Percentiles rank a stretch among this genome's conserved stretches.
phyloP scores from a whole-genome alignment of 805 yeast species.

The Nakazawaea ambrosiae region DNA sequence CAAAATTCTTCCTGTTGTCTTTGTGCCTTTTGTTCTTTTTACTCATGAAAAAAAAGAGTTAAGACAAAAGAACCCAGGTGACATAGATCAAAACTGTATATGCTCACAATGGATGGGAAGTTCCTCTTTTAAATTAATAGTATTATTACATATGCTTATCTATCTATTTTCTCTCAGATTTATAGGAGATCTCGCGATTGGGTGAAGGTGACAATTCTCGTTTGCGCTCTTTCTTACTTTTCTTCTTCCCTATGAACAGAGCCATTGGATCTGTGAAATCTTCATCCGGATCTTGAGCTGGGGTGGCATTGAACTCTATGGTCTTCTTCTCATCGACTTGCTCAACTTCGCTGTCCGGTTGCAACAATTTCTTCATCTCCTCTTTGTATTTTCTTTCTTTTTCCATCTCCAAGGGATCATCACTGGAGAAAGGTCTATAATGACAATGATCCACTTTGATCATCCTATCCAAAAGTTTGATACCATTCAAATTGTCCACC shows the following conservation, averaged over 20 bases:
- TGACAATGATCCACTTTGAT: constrained; percentile 68
- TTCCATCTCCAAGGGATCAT: constrained; percentile 29
- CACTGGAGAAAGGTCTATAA: constrained; percentile 33
- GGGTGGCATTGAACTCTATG: constrained; percentile 11
- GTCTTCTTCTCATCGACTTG: constrained; percentile 14
- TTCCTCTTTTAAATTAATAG: too few relatives aligned
- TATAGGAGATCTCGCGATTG: too few relatives aligned
- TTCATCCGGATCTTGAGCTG: constrained; percentile 18
- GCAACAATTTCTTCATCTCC: constrained; percentile 24
- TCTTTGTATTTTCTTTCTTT: constrained; percentile 42
- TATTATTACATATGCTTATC: too few relatives aligned
- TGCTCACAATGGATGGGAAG: too few relatives aligned
- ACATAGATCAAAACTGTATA: too few relatives aligned
- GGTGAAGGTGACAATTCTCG: too few relatives aligned
- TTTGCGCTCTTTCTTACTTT: neutral
- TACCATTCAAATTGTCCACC: constrained; percentile 82
- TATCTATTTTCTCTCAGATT: too few relatives aligned
- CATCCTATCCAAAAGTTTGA: constrained; percentile 32
- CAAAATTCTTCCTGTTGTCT: too few relatives aligned
- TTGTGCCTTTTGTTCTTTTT: too few relatives aligned
- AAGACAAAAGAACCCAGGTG: too few relatives aligned
- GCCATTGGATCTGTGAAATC: constrained; percentile 35
- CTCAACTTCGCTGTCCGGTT: constrained; percentile 3
- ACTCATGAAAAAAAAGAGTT: too few relatives aligned
- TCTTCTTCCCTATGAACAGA: constrained; percentile 14